Percentiles rank a stretch among this genome's conserved stretches.
Conservation (phyloP, 208 protist species). For the Wallacemonas sp. region DNA sequence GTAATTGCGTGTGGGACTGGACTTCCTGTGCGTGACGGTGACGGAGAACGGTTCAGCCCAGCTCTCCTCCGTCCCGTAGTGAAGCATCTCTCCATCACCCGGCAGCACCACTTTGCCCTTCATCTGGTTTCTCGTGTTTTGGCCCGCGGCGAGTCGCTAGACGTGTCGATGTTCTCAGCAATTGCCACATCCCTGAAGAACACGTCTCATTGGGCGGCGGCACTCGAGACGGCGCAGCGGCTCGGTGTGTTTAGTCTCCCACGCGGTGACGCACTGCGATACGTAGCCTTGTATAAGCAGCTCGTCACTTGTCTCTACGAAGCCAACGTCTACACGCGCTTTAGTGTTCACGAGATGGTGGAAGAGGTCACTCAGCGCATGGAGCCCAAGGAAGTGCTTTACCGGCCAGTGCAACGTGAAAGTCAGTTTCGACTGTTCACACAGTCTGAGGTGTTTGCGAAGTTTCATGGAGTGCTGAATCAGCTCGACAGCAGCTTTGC, state of each 20-base stretch:
- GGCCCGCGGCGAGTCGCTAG: conserved; percentile 50
- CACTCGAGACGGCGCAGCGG: conserved; percentile 41
- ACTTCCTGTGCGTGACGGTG: conserved; percentile 16
- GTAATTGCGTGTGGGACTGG: conserved; percentile 17
- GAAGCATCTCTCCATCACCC: conserved; percentile 37
- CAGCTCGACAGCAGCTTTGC: conserved; percentile 45
- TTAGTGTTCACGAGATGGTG: conserved; percentile 55
- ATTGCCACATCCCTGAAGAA: conserved; percentile 50
- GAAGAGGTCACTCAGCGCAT: conserved; percentile 48
- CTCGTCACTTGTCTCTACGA: conserved; percentile 74
- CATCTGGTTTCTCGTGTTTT: conserved; percentile 40
- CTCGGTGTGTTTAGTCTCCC: conserved; percentile 57
- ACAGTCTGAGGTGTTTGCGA: conserved; percentile 45
- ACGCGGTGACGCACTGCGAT: conserved; percentile 20
- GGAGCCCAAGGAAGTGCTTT: conserved; percentile 27
- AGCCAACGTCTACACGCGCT: conserved; percentile 48
- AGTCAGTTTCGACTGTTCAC: conserved; percentile 53
- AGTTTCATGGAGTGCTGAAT: conserved; percentile 36
- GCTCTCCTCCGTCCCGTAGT: conserved; percentile 61
- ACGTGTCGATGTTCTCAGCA: conserved; percentile 45
- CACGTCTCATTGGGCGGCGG: conserved; percentile 43
- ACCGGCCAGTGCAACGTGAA: conserved; percentile 1
- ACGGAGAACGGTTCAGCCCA: conserved; percentile 8
- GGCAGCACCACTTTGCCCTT: conserved; percentile 36
- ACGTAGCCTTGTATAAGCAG: conserved; percentile 28